These are phyloP conservation scores for Phyllachora maydis DNA, from an alignment of 2,329 filamentous ascomycete genomes.

Conservation along the genomic window DNA sequence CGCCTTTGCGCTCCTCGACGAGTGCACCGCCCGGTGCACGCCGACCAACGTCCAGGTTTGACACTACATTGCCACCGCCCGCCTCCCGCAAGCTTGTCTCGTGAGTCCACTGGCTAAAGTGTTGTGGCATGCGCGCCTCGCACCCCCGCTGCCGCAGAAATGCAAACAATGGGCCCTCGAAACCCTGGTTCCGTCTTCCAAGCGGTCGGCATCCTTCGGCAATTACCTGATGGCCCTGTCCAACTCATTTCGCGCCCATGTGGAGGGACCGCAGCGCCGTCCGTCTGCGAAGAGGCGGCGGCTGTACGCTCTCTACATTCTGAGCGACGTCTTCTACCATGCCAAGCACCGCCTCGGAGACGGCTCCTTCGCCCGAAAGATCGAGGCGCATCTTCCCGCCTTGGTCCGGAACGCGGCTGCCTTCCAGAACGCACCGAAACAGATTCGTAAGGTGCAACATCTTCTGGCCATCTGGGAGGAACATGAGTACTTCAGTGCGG, in stretches of 20 bases:
- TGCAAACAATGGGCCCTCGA: constrained; percentile 73
- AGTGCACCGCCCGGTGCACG: constrained; percentile 50
- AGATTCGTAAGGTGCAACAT: constrained; percentile 39
- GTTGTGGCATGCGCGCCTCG: constrained; percentile 12
- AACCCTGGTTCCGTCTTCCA: constrained; percentile 46
- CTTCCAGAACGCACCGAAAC: constrained; percentile 40
- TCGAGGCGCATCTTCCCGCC: constrained; percentile 38
- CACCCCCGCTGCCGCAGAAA: constrained; percentile 44
- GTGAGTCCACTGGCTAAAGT: constrained; percentile 14
- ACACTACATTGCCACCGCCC: no score
- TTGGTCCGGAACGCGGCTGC: constrained; percentile 37
- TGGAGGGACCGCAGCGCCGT: constrained; percentile 12
- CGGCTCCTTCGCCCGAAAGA: constrained; percentile 27
- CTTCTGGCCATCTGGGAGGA: constrained; percentile 54
- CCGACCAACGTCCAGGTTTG: constrained; percentile 79
- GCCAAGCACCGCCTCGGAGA: constrained; percentile 28
- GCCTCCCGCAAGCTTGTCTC: constrained; percentile 4
- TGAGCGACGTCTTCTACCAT: constrained; percentile 64
- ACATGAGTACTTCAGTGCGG: constrained; percentile 35
- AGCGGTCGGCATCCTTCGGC: constrained; percentile 44
- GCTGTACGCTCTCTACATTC: constrained; percentile 56
- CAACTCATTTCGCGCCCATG: constrained; percentile 26
- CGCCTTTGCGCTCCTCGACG: constrained; percentile 46
- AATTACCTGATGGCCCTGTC: constrained; percentile 58
- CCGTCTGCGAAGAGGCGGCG: constrained; percentile 46